Evolutionary conservation across 73 alveolate genomes (phyloP), one percentile per base, ranked within the genome.

Genomic region (Tetrahymena thermophila): DNA sequence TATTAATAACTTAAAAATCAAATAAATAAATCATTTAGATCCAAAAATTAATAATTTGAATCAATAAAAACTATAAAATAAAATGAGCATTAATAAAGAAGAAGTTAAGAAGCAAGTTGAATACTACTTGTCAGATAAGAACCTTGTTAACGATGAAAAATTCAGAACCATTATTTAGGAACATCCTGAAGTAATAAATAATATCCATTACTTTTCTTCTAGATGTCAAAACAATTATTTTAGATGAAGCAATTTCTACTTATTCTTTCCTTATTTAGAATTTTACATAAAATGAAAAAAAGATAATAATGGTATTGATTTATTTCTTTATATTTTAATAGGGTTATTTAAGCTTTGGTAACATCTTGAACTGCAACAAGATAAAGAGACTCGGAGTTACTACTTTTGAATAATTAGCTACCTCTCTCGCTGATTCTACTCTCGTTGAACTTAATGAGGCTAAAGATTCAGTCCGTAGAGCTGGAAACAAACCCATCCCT

Each of bases 91-190:
- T 25, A 85, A 42, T 42, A 28, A 38, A 42, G 94, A 31, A 25
- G 94, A 85, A 50, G 94, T 97, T 42, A 97, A 95, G 89, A 95
- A 96, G 97, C 97, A 98, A 94, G 96, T 98, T 6, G 99, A 98
- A 96, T 98, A 96, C 97, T 98, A 98, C 97, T 95, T 98, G 56
- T 98, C 99, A 28, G 99, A 98, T 94, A 96, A 96, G 94, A 97
- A 96, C 96, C 96, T 98, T 93, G 85, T 96, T 35, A 94, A 95
- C 35, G 99, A 98, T 96, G 97, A 95, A 94, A 97, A 96, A 96
- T 98, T 98, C 98, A 98, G 97, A 58, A 97, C 98, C 43, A 58
- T 94, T 94, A 98, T 98, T n/a, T 35, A 95, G 35, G 94, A 93
- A 35, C 94, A 85, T 85, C 56, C 43, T 19, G 98, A 96, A 37